phyloP scores from a whole-genome alignment of 805 yeast genomes.

The Spathaspora girioi region DNA sequence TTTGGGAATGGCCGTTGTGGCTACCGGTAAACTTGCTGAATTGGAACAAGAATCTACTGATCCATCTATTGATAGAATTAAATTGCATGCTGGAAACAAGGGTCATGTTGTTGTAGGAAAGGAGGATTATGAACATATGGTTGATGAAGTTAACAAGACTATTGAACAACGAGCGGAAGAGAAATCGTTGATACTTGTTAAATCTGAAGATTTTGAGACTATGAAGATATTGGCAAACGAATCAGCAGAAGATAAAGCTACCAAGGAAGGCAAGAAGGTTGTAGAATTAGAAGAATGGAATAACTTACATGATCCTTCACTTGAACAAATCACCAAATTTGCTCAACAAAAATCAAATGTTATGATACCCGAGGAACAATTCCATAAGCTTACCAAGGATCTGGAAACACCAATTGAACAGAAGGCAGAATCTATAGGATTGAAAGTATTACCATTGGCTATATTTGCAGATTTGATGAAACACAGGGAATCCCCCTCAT shows the following conservation, averaged over 20 bases:
- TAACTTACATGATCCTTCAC: constrained; percentile 4
- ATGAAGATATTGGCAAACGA: neutral
- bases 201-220: constrained; percentile 8
- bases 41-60: neutral
- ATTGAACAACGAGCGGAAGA: constrained; percentile 7
- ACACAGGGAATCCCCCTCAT: constrained; percentile 12
- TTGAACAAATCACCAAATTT: constrained; percentile 5
- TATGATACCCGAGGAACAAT: constrained; percentile 9
- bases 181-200: constrained; percentile 1
- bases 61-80: neutral
- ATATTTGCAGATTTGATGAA: constrained; percentile 11
- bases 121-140: constrained; percentile 1
- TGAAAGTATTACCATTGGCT: constrained; percentile 10
- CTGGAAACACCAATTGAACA: constrained; percentile 9
- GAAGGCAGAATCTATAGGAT: constrained; percentile 6
- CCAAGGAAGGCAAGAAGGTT: neutral
- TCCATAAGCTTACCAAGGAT: constrained; percentile 6
- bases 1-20: constrained; percentile 1
- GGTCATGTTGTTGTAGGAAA: constrained; percentile 1
- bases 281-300: neutral
- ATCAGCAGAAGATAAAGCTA: neutral
- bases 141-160: constrained; percentile 4
- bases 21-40: neutral
- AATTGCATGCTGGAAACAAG: constrained; percentile 1
- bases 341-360: constrained; percentile 10